A percentile compares a stretch with the other conserved stretches of the same genome.
These are phyloP conservation scores for Saussurea involucrata DNA, from an alignment of 129 eudicot species.

Conservation along the genomic window DNA sequence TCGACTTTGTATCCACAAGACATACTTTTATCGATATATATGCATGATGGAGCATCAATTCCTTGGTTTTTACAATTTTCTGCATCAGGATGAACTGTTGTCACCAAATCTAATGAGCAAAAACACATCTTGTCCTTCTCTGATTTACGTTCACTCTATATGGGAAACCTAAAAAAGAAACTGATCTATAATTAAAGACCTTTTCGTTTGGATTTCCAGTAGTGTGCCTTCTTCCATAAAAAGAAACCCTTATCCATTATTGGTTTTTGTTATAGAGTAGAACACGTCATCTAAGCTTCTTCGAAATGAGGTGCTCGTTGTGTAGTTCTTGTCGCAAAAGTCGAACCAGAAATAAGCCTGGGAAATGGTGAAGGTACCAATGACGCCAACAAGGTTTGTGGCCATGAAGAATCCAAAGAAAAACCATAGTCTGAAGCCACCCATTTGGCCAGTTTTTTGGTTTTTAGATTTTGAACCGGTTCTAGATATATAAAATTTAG, in stretches of 20 bases:
- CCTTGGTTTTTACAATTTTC: no score
- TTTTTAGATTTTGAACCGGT: no score
- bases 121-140: not conserved
- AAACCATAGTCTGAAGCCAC: not conserved
- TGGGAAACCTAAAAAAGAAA: no score
- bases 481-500: no score
- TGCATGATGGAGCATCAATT: not conserved
- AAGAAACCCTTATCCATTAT: not conserved
- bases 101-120: not conserved
- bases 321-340: not conserved
- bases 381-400: not conserved
- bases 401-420: not conserved
- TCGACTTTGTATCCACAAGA: no score
- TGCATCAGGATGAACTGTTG: no score
- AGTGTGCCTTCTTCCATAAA: no score
- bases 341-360: not conserved
- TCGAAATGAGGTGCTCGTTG: not conserved
- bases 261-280: constrained; percentile 1
- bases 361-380: no score
- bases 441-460: no score
- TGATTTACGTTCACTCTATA: not conserved
- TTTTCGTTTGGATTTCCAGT: not conserved
- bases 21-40: not conserved
- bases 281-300: constrained; percentile 14
- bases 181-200: not conserved